These are phyloP conservation scores for Drosera spatulata DNA, from an alignment of 179 eudicot genomes.

Conservation along the genomic window DNA sequence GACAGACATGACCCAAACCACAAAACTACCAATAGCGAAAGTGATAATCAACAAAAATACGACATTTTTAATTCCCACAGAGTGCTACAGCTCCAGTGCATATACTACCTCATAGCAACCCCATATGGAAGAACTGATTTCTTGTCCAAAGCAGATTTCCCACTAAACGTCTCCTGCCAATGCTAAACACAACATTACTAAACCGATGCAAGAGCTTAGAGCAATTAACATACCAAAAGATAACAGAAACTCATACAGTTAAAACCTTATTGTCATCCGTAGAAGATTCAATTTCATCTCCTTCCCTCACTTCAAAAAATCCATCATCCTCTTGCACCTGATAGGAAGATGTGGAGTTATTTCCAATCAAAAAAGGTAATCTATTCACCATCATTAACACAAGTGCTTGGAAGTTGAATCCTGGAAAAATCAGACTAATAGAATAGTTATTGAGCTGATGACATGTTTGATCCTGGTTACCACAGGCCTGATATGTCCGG, in stretches of 20 bases:
- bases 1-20: not conserved
- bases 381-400: too few relatives aligned
- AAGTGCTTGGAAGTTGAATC: too few relatives aligned
- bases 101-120: conserved; percentile 27
- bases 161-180: conserved; percentile 38
- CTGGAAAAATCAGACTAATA: too few relatives aligned
- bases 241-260: conserved; percentile 5
- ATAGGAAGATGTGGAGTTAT: not conserved
- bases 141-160: conserved; percentile 28
- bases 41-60: not conserved
- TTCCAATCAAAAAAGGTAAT: not conserved
- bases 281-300: conserved; percentile 44
- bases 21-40: not conserved
- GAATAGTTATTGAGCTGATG: too few relatives aligned
- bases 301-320: conserved; percentile 53
- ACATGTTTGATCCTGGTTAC: too few relatives aligned
- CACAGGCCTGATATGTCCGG: too few relatives aligned
- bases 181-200: not conserved
- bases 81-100: not conserved
- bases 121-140: conserved; percentile 19
- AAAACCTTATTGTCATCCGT: conserved; percentile 42
- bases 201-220: conserved; percentile 1
- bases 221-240: not conserved
- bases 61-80: not conserved
- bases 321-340: conserved; percentile 94